Conservation (phyloP, 805 yeast species). For the Saturnispora mendoncae region DNA sequence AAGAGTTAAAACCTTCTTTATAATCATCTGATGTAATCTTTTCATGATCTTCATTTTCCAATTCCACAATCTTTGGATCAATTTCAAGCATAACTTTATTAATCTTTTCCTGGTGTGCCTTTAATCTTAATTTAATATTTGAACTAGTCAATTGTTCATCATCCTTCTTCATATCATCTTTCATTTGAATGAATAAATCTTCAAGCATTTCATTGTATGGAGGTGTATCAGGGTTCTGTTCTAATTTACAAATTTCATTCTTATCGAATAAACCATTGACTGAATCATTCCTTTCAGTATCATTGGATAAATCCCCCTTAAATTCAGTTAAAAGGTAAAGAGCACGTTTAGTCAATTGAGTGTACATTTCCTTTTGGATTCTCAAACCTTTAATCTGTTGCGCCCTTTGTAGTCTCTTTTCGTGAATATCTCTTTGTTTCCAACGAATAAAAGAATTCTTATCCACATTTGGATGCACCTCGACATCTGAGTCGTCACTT, state of each 20-base stretch:
- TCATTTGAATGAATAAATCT: conserved; percentile 73
- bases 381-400: conserved; percentile 68
- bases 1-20: conserved; percentile 84
- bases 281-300: conserved; percentile 31
- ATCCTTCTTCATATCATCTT: conserved; percentile 45
- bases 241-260: conserved; percentile 40
- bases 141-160: conserved; percentile 36
- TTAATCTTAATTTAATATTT: conserved; percentile 33
- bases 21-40: conserved; percentile 87
- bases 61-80: conserved; percentile 52
- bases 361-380: conserved; percentile 75
- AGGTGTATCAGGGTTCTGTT: conserved; percentile 33
- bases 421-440: conserved; percentile 97
- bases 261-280: conserved; percentile 48
- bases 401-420: conserved; percentile 74
- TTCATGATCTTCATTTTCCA: conserved; percentile 59
- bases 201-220: conserved; percentile 89
- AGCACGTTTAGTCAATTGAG: conserved; percentile 62
- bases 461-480: conserved; percentile 97
- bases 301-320: conserved; percentile 31
- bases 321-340: conserved; percentile 46
- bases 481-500: conserved; percentile 94
- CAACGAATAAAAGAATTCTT: conserved; percentile 84
- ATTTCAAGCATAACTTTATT: conserved; percentile 57
- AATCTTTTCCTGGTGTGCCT: conserved; percentile 63